phyloP scores from a whole-genome alignment of 257 asterid species.

The Gentiana straminea region DNA sequence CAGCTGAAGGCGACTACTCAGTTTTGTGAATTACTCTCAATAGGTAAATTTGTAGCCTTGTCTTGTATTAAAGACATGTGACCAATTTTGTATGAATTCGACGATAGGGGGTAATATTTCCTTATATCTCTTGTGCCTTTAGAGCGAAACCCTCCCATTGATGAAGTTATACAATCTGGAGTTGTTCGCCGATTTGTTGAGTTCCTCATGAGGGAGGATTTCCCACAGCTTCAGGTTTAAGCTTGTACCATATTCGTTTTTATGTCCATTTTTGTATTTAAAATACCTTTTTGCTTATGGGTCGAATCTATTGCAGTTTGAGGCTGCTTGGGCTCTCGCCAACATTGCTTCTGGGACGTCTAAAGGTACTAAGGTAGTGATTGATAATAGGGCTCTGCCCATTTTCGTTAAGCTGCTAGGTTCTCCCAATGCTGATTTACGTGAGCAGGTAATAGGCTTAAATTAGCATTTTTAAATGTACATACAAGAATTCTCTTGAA shows the following conservation, averaged over 20 bases:
- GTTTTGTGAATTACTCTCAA: slow-evolving; percentile 77
- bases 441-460: slow-evolving; percentile 62
- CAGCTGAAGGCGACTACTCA: slow-evolving; percentile 80
- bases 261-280: background rate
- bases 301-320: slow-evolving; percentile 41
- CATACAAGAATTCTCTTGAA: background rate
- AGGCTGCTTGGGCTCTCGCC: slow-evolving; percentile 98
- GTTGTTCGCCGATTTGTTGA: slow-evolving; percentile 85
- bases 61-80: too few relatives aligned
- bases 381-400: slow-evolving; percentile 83
- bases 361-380: slow-evolving; percentile 75
- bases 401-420: slow-evolving; percentile 72
- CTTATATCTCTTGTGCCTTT: background rate
- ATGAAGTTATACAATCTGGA: slow-evolving; percentile 89
- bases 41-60: slow-evolving; percentile 31
- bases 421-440: slow-evolving; percentile 87
- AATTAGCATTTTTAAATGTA: background rate
- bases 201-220: slow-evolving; percentile 68
- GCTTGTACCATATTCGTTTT: background rate
- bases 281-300: slow-evolving; percentile 1
- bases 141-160: slow-evolving; percentile 79
- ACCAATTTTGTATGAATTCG: too few relatives aligned
- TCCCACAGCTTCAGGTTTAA: slow-evolving; percentile 75
- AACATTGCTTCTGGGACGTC: slow-evolving; percentile 97
- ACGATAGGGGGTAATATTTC: background rate